Evolutionary conservation across 768 basidiomycete genomes (phyloP).

Genomic region (Hypsizygus marmoreus): DNA sequence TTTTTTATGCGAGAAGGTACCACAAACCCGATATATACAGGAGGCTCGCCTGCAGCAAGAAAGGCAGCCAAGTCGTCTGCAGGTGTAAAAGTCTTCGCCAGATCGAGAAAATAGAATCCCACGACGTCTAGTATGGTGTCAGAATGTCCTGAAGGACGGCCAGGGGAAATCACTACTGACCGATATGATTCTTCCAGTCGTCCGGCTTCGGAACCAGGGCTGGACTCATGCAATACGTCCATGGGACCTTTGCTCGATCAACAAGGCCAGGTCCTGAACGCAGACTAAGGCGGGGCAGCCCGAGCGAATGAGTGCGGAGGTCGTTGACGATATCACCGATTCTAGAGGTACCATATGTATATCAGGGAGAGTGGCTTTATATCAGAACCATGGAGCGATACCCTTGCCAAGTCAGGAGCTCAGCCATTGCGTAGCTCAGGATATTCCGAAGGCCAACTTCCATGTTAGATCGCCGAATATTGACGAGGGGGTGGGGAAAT

Average conservation of each 20-base stretch:
- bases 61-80: constrained; percentile 47
- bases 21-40: constrained; percentile 60
- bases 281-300: constrained; percentile 47
- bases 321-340: constrained; percentile 61
- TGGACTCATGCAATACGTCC: constrained; percentile 66
- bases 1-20: not conserved
- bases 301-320: constrained; percentile 51
- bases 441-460: constrained; percentile 56
- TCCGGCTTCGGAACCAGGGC: constrained; percentile 58
- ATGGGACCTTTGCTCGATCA: constrained; percentile 57
- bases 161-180: constrained; percentile 35
- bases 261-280: constrained; percentile 52
- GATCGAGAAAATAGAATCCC: constrained; percentile 65
- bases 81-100: constrained; percentile 50
- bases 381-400: constrained; percentile 22
- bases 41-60: constrained; percentile 48
- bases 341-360: constrained; percentile 35
- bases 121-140: constrained; percentile 50
- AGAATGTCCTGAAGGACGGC: not conserved
- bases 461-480: constrained; percentile 56
- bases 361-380: not conserved
- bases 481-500: constrained; percentile 69
- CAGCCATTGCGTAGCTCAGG: constrained; percentile 58
- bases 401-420: constrained; percentile 64
- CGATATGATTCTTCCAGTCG: constrained; percentile 67